Conservation (phyloP, 139 green algal species). For the Pseudopediastrum boryanum region DNA sequence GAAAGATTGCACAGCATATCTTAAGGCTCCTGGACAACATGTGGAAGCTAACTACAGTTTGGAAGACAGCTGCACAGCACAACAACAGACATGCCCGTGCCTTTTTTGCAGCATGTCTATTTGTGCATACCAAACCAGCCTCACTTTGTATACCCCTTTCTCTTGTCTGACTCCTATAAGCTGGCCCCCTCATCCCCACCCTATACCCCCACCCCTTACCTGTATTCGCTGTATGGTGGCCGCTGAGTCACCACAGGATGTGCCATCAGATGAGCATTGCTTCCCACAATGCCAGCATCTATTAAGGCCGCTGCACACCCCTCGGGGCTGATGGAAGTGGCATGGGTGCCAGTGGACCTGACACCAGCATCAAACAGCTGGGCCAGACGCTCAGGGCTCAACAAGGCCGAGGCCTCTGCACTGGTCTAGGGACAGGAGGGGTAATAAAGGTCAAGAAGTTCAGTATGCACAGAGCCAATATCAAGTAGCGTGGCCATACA, state of each 20-base stretch:
- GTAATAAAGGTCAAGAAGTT: too few relatives aligned
- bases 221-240: slow-evolving; percentile 24
- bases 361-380: slow-evolving; percentile 6
- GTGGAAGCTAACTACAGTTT: not conserved
- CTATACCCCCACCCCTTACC: not conserved
- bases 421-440: not conserved
- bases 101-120: not conserved
- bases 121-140: not conserved
- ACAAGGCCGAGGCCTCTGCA: not conserved
- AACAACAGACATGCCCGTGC: not conserved
- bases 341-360: slow-evolving; percentile 6
- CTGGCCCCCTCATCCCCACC: not conserved
- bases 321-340: not conserved
- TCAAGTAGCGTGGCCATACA: too few relatives aligned
- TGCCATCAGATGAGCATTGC: slow-evolving; percentile 11
- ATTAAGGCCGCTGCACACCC: slow-evolving; percentile 15
- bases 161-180: not conserved
- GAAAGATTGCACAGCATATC: too few relatives aligned
- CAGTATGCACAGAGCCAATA: too few relatives aligned
- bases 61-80: not conserved
- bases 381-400: not conserved
- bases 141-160: not conserved
- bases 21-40: not conserved
- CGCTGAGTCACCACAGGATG: slow-evolving; percentile 8
- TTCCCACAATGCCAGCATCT: slow-evolving; percentile 28